These are phyloP conservation scores for Ophiostoma perfectum DNA, from an alignment of 2,329 filamentous ascomycete species.

Conservation along the genomic window DNA sequence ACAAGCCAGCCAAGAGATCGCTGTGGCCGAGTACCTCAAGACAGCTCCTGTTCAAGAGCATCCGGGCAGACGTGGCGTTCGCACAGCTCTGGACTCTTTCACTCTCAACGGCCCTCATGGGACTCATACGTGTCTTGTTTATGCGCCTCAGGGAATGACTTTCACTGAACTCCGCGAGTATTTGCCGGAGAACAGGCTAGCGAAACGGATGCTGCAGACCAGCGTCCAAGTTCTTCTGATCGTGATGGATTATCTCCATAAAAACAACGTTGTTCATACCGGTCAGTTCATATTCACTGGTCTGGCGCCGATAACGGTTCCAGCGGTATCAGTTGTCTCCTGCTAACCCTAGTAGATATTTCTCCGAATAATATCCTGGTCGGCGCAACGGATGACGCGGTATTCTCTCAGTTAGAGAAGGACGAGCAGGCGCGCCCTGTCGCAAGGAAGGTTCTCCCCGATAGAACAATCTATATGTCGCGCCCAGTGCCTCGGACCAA, in stretches of 20 bases:
- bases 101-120: conserved; percentile 6
- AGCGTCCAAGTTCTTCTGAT: conserved; percentile 8
- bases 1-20: conserved; percentile 10
- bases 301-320: not conserved
- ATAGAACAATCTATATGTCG: conserved; percentile 3
- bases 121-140: conserved; percentile 6
- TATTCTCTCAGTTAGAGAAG: conserved; percentile 9
- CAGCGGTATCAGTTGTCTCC: not conserved
- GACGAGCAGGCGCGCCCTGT: conserved; percentile 7
- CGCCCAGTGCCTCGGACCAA: conserved; percentile 1
- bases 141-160: conserved; percentile 13
- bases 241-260: not conserved
- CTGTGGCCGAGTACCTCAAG: conserved; percentile 1
- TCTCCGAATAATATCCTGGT: conserved; percentile 6
- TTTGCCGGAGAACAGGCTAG: not conserved
- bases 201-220: conserved; percentile 3
- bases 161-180: conserved; percentile 8
- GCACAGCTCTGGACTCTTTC: conserved; percentile 9
- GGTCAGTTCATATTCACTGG: not conserved
- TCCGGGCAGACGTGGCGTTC: conserved; percentile 4
- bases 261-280: conserved; percentile 8
- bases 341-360: conserved; percentile 7
- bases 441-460: conserved; percentile 5
- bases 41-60: conserved; percentile 4
- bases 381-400: not conserved